A percentile compares a stretch with the other conserved stretches of the same genome.
These are phyloP conservation scores for Dictyostelium firmibasis DNA, from an alignment of 78 protist genomes.

Conservation along the genomic window DNA sequence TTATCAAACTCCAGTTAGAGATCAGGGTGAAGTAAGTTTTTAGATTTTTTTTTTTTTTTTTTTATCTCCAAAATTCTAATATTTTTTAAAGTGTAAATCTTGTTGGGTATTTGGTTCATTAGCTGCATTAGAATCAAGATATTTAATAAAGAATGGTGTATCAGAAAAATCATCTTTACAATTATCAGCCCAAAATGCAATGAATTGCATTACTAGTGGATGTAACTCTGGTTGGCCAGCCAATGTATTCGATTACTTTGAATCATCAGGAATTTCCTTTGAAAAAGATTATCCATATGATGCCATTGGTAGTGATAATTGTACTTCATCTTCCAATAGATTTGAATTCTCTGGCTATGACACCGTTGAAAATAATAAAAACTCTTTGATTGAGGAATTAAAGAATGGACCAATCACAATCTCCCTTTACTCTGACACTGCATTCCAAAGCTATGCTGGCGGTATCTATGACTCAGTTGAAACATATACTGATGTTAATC, in stretches of 20 bases:
- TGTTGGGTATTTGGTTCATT: constrained; percentile 13
- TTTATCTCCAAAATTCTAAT: not conserved
- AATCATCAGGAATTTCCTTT: not conserved
- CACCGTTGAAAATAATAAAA: not conserved
- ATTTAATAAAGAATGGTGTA: constrained; percentile 1
- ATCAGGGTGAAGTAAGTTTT: constrained; percentile 80
- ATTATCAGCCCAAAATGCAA: constrained; percentile 10
- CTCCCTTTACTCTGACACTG: not conserved
- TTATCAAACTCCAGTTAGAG: constrained; percentile 85
- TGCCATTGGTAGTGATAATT: not conserved
- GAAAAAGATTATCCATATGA: not conserved
- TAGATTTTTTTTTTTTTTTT: not conserved
- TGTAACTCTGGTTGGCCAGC: not conserved
- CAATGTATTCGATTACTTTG: not conserved
- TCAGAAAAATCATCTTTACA: not conserved
- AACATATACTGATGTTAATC: not conserved
- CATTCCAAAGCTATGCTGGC: not conserved
- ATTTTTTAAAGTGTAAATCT: not conserved
- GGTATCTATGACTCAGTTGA: not conserved
- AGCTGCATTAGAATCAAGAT: constrained; percentile 26
- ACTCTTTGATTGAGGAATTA: not conserved
- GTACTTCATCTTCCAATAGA: not conserved
- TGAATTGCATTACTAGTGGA: constrained; percentile 6
- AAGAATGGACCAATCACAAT: constrained; percentile 7
- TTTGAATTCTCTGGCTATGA: not conserved